These are phyloP conservation scores for Naumovozyma castellii DNA, from an alignment of 805 yeast species.

Conservation along the genomic window DNA sequence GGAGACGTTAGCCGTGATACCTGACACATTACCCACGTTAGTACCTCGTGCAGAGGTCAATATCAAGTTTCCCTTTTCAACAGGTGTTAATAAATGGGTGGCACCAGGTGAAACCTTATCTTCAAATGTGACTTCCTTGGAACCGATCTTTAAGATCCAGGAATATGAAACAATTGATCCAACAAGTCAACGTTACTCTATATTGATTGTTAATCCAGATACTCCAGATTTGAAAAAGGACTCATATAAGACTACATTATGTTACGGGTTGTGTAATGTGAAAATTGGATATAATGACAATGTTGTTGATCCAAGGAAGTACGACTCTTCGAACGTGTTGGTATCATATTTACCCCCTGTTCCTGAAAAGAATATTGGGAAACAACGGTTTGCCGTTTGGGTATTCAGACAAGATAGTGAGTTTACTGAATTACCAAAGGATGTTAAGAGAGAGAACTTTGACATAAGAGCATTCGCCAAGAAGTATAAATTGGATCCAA, in stretches of 20 bases:
- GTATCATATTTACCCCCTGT: slow-evolving; percentile 67
- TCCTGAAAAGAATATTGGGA: slow-evolving; percentile 81
- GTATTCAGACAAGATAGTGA: slow-evolving; percentile 61
- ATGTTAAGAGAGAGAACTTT: slow-evolving; percentile 41
- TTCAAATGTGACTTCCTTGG: slow-evolving; percentile 59
- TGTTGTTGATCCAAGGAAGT: slow-evolving; percentile 35
- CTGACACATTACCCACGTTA: slow-evolving; percentile 88
- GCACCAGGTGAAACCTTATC: slow-evolving; percentile 73
- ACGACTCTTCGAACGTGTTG: slow-evolving; percentile 36
- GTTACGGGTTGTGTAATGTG: slow-evolving; percentile 69
- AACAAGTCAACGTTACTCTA: slow-evolving; percentile 53
- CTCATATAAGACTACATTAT: slow-evolving; percentile 59
- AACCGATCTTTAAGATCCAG: slow-evolving; percentile 70
- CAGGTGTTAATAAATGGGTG: slow-evolving; percentile 55
- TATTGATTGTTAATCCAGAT: slow-evolving; percentile 84
- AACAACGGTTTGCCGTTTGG: slow-evolving; percentile 82
- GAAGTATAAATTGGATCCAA: slow-evolving; percentile 49
- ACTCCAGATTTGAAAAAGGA: slow-evolving; percentile 68
- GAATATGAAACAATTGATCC: slow-evolving; percentile 47
- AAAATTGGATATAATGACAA: slow-evolving; percentile 48
- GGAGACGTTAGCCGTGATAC: slow-evolving; percentile 75
- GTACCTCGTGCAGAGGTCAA: slow-evolving; percentile 70
- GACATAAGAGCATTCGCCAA: slow-evolving; percentile 63
- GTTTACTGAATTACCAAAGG: slow-evolving; percentile 4
- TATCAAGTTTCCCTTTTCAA: slow-evolving; percentile 64